Percentiles rank a stretch among this genome's conserved stretches.
These are phyloP conservation scores for Blechomonas ayalai DNA, from an alignment of 208 protist genomes.

Conservation along the genomic window DNA sequence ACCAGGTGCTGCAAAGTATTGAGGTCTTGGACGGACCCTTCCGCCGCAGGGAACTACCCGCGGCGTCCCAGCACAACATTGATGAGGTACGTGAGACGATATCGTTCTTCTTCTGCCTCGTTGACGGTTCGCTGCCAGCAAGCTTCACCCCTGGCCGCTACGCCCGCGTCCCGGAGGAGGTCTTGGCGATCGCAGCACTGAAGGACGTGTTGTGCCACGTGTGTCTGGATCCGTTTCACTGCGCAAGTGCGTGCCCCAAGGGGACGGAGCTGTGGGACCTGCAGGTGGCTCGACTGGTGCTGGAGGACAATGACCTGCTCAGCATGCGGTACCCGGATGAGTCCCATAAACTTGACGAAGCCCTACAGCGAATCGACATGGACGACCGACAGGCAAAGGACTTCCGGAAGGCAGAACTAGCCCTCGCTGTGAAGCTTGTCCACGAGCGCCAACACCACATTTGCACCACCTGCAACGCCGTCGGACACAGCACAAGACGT, in stretches of 20 bases:
- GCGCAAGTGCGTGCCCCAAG: conserved; percentile 32
- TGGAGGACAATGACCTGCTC: conserved; percentile 58
- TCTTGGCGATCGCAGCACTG: conserved; percentile 36
- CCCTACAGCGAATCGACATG: conserved; percentile 53
- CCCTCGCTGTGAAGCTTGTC: conserved; percentile 62
- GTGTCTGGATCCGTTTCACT: conserved; percentile 79
- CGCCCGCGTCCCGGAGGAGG: conserved; percentile 70
- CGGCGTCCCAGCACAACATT: conserved; percentile 15
- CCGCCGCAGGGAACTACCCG: conserved; percentile 41
- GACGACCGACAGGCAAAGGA: conserved; percentile 75
- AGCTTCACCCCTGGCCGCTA: conserved; percentile 60
- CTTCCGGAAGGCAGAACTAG: conserved; percentile 74
- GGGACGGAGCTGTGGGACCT: conserved; percentile 67
- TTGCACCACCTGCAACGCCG: conserved; percentile 48
- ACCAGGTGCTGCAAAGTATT: conserved; percentile 47
- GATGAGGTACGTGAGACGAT: conserved; percentile 53
- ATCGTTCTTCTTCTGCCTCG: conserved; percentile 81
- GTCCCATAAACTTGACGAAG: conserved; percentile 27
- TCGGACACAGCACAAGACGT: conserved; percentile 48
- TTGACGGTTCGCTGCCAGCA: conserved; percentile 66
- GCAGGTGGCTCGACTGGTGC: conserved; percentile 56
- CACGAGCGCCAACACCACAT: conserved; percentile 50
- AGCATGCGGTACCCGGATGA: conserved; percentile 38
- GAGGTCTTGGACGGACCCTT: conserved; percentile 65
- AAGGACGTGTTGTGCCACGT: conserved; percentile 70